Conservation (phyloP, 2,329 filamentous ascomycete species). For the Trichoderma atroviride region DNA sequence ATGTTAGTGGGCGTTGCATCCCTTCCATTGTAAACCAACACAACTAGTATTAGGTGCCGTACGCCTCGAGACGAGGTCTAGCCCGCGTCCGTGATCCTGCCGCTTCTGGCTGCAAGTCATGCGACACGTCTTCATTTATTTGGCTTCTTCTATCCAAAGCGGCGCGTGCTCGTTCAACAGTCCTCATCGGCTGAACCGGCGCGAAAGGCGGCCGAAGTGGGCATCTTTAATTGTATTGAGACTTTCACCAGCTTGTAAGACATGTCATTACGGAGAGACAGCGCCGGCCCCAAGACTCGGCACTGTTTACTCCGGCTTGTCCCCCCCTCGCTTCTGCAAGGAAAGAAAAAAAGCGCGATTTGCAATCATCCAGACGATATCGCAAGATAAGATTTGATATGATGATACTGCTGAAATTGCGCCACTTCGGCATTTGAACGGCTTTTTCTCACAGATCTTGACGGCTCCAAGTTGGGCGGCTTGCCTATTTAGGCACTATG, state of each 20-base stretch:
- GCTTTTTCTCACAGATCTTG: background rate
- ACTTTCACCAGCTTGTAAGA: background rate
- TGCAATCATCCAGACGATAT: background rate
- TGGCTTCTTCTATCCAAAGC: background rate
- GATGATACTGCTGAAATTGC: background rate
- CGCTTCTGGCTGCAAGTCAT: background rate
- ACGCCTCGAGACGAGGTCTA: background rate
- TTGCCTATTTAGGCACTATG: conserved; percentile 1
- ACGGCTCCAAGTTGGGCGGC: background rate
- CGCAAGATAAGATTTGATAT: background rate
- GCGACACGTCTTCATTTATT: background rate
- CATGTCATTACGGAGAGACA: background rate
- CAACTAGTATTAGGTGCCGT: background rate
- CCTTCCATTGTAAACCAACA: background rate
- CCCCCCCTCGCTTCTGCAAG: background rate
- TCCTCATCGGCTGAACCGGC: background rate
- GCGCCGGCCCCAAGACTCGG: background rate
- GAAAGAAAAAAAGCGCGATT: background rate
- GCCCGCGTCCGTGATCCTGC: background rate
- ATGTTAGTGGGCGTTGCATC: background rate
- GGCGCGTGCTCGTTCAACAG: conserved; percentile 6
- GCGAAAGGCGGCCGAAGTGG: background rate
- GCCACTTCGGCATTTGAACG: conserved; percentile 14
- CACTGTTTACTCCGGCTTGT: background rate
- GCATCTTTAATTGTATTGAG: background rate